phyloP scores from a whole-genome alignment of 257 asterid genomes.

The Craterostigma plantagineum region DNA sequence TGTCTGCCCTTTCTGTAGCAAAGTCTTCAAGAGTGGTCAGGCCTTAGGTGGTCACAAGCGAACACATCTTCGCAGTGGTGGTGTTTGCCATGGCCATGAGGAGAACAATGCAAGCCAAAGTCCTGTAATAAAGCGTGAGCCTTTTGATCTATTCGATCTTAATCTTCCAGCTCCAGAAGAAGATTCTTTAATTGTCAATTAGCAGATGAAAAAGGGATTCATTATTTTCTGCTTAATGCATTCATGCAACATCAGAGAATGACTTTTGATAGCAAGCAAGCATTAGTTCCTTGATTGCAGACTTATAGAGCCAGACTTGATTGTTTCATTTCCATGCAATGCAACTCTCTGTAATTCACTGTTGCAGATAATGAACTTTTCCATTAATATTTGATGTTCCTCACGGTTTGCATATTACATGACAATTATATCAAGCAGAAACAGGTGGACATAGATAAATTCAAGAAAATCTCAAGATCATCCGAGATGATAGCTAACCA shows the following conservation, averaged over 20 bases:
- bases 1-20: constrained; percentile 40
- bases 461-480: too few species aligned
- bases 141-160: constrained; percentile 3
- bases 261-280: constrained; percentile 14
- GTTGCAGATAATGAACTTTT: too few species aligned
- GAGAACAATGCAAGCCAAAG: background rate
- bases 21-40: constrained; percentile 63
- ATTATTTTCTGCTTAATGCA: constrained; percentile 13
- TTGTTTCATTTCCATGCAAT: constrained; percentile 5
- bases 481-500: too few species aligned
- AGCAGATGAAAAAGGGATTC: background rate
- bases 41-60: constrained; percentile 42
- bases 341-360: background rate
- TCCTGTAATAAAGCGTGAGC: constrained; percentile 1
- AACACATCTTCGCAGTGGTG: constrained; percentile 10
- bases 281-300: constrained; percentile 12
- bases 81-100: too few species aligned
- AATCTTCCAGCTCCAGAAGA: constrained; percentile 8
- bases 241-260: constrained; percentile 3
- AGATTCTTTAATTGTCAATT: background rate
- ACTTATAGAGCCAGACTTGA: constrained; percentile 8
- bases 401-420: too few species aligned
- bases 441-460: too few species aligned
- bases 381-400: too few species aligned
- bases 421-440: too few species aligned